Evolutionary conservation across 108 stramenopile genomes (phyloP).

Genomic region (Cyclotella choctawhatcheeana): DNA sequence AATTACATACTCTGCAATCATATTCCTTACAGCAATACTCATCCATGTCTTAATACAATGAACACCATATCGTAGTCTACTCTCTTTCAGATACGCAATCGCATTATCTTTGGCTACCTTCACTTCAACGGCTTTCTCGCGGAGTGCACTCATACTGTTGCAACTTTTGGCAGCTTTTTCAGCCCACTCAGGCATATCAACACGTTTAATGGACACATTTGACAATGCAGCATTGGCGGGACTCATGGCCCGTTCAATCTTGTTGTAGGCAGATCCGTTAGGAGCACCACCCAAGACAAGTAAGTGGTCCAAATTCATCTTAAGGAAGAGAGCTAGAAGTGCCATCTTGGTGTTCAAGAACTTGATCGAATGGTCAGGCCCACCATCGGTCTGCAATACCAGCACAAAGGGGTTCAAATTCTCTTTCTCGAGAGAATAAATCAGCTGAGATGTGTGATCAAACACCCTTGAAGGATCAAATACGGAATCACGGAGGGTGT

Average conservation of each 20-base stretch:
- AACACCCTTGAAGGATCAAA: conserved; percentile 11
- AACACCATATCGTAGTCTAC: too few relatives aligned
- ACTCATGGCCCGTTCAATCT: conserved; percentile 10
- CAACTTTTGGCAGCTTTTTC: background rate
- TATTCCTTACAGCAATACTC: too few relatives aligned
- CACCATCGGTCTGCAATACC: conserved; percentile 14
- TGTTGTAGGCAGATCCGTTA: conserved; percentile 10
- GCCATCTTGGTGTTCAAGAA: background rate
- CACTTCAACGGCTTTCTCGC: too few relatives aligned
- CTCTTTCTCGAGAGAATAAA: background rate
- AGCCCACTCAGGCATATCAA: background rate
- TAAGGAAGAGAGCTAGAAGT: background rate
- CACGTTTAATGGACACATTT: background rate
- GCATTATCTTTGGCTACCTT: too few relatives aligned
- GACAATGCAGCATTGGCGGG: background rate
- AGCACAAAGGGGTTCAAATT: conserved; percentile 3
- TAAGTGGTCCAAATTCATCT: conserved; percentile 8
- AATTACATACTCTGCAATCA: too few relatives aligned
- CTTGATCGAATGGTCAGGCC: conserved; percentile 9
- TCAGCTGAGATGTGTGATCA: conserved; percentile 16
- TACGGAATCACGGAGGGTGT: conserved; percentile 7
- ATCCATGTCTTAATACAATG: too few relatives aligned
- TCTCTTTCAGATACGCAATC: too few relatives aligned
- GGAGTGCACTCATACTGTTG: background rate
- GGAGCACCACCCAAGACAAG: conserved; percentile 6